phyloP scores from a whole-genome alignment of 177 flowering plant species.

The Telopea speciosissima region DNA sequence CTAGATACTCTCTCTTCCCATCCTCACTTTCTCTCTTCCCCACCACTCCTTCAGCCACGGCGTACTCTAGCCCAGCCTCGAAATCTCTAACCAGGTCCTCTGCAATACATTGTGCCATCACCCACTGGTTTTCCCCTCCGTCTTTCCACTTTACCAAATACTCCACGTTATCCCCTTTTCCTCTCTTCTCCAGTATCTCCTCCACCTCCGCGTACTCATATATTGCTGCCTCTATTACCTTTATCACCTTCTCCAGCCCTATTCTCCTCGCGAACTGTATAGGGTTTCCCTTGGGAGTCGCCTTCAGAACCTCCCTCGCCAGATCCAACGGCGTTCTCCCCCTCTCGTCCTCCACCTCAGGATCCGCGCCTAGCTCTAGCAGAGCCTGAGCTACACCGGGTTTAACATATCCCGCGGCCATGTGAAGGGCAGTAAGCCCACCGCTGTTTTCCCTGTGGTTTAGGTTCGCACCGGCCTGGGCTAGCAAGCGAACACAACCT shows the following conservation, averaged over 20 bases:
- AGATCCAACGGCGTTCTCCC: constrained; percentile 62
- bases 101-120: constrained; percentile 41
- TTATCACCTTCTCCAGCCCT: constrained; percentile 59
- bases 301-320: constrained; percentile 52
- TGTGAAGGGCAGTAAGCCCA: constrained; percentile 79
- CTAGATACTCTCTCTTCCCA: constrained; percentile 63
- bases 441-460: constrained; percentile 52
- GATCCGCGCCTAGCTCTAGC: constrained; percentile 68
- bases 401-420: constrained; percentile 92
- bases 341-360: constrained; percentile 57
- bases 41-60: constrained; percentile 65
- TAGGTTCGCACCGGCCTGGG: constrained; percentile 65
- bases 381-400: constrained; percentile 47
- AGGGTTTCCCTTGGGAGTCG: constrained; percentile 70
- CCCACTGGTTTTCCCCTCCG: constrained; percentile 80
- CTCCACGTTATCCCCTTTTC: constrained; percentile 60
- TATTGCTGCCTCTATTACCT: constrained; percentile 47
- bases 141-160: constrained; percentile 88
- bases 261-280: constrained; percentile 66
- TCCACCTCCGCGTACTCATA: constrained; percentile 91
- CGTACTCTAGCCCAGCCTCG: constrained; percentile 89
- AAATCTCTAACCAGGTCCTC: constrained; percentile 75
- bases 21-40: constrained; percentile 51
- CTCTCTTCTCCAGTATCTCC: constrained; percentile 80
- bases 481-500: constrained; percentile 48